A percentile compares a stretch with the other conserved stretches of the same genome.
phyloP scores from a whole-genome alignment of 176 grass and related monocot species.

The Musa schizocarpa region DNA sequence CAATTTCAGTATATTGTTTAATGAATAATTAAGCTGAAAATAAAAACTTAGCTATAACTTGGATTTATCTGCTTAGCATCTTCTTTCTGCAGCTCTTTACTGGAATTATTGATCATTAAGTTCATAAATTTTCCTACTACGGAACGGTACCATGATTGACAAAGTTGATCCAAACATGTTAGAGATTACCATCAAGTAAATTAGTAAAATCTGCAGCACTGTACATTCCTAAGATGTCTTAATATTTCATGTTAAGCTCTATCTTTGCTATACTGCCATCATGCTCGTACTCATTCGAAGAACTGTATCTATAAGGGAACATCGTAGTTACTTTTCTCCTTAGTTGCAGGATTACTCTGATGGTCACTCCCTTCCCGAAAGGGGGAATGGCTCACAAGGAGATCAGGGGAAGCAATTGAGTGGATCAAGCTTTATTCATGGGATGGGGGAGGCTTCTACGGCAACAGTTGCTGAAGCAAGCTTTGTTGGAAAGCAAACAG shows the following conservation, averaged over 20 bases:
- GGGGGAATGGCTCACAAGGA: constrained; percentile 22
- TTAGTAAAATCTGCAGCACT: neutral
- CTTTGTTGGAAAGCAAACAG: constrained; percentile 27
- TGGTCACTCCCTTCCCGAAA: constrained; percentile 18
- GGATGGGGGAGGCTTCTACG: constrained; percentile 33
- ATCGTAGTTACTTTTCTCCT: neutral
- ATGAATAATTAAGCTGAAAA: neutral
- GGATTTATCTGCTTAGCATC: neutral
- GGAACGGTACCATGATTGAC: too few relatives aligned
- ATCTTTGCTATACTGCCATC: neutral
- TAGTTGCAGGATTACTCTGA: constrained; percentile 14
- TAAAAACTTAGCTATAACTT: neutral
- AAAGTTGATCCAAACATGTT: neutral
- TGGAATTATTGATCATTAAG: too few relatives aligned
- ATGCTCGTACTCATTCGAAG: neutral
- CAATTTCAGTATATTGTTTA: neutral
- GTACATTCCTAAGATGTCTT: too few relatives aligned
- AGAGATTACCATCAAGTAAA: neutral
- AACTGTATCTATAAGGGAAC: neutral
- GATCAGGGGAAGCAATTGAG: constrained; percentile 35
- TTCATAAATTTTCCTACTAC: neutral
- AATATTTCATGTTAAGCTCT: neutral
- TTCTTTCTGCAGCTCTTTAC: neutral
- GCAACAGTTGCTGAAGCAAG: constrained; percentile 26
- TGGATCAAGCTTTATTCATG: constrained; percentile 25